These are phyloP conservation scores for Venturia aucupariae DNA, from an alignment of 2,329 filamentous ascomycete genomes.

Conservation along the genomic window DNA sequence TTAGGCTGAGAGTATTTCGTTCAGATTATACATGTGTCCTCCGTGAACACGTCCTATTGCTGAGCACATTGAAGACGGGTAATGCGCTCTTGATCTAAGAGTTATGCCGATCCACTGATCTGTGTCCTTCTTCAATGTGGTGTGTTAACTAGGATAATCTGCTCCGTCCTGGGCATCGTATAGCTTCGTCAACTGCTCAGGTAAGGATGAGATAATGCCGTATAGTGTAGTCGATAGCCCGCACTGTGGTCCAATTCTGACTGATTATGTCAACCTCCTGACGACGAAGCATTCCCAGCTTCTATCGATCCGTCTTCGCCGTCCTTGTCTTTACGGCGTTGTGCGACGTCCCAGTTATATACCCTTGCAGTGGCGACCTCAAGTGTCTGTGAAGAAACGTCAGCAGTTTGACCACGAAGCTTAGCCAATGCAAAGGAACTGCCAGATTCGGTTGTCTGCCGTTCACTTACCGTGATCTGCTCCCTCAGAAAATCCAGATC, in stretches of 20 bases:
- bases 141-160: not conserved
- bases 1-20: not conserved
- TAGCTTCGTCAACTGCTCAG: not conserved
- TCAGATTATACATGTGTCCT: not conserved
- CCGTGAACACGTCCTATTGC: not conserved
- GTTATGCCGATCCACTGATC: not conserved
- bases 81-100: not conserved
- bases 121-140: not conserved
- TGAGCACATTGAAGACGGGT: not conserved
- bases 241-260: not conserved
- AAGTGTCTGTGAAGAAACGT: constrained; percentile 62
- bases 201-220: not conserved
- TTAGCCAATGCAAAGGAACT: not conserved
- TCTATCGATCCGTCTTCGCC: constrained; percentile 23
- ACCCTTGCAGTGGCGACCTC: constrained; percentile 93
- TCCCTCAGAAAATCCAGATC: constrained; percentile 92
- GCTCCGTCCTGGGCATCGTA: not conserved
- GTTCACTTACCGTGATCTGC: constrained; percentile 73
- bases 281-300: not conserved
- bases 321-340: constrained; percentile 86
- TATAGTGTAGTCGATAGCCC: not conserved
- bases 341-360: constrained; percentile 99
- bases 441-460: not conserved
- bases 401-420: not conserved
- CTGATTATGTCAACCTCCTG: constrained; percentile 1